A percentile compares a stretch with the other conserved stretches of the same genome.
Conservation (phyloP, 106 monocot genomes). For the Chionographis japonica region DNA sequence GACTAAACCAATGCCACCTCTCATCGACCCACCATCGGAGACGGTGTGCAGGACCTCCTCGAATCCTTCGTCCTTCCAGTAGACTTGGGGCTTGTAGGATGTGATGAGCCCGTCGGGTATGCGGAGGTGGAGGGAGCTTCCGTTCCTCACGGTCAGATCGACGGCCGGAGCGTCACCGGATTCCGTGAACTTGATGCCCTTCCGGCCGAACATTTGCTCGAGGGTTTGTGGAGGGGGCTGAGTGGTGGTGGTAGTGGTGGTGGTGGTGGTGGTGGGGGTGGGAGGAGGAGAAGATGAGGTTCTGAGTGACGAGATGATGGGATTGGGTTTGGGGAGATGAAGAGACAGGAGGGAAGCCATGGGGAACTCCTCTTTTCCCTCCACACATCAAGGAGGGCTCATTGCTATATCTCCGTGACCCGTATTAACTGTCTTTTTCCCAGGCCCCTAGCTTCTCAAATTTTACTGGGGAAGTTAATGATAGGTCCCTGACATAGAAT, state of each 20-base stretch:
- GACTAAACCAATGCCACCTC: slow-evolving; percentile 66
- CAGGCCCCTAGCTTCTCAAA: no score
- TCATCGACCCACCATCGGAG: slow-evolving; percentile 1
- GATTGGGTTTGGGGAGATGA: slow-evolving; percentile 35
- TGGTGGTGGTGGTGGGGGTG: not conserved
- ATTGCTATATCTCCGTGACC: not conserved
- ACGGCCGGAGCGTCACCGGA: slow-evolving; percentile 30
- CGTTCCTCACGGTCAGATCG: slow-evolving; percentile 66
- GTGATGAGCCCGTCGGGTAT: slow-evolving; percentile 72
- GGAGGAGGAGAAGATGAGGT: slow-evolving; percentile 23
- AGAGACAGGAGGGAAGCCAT: slow-evolving; percentile 71
- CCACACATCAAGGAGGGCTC: not conserved
- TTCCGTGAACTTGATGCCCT: slow-evolving; percentile 69
- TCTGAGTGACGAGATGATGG: slow-evolving; percentile 18
- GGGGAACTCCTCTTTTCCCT: slow-evolving; percentile 1
- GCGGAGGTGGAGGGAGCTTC: slow-evolving; percentile 59
- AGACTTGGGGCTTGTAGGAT: slow-evolving; percentile 89
- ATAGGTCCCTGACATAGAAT: no score
- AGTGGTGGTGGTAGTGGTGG: slow-evolving; percentile 16
- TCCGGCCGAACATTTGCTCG: slow-evolving; percentile 72
- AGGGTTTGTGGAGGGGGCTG: slow-evolving; percentile 30
- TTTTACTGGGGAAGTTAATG: no score
- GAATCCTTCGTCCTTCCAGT: slow-evolving; percentile 81
- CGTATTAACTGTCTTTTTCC: no score
- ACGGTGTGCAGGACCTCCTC: slow-evolving; percentile 70